Evolutionary conservation across 257 asterid species (phyloP).

Genomic region (Verbena officinalis): DNA sequence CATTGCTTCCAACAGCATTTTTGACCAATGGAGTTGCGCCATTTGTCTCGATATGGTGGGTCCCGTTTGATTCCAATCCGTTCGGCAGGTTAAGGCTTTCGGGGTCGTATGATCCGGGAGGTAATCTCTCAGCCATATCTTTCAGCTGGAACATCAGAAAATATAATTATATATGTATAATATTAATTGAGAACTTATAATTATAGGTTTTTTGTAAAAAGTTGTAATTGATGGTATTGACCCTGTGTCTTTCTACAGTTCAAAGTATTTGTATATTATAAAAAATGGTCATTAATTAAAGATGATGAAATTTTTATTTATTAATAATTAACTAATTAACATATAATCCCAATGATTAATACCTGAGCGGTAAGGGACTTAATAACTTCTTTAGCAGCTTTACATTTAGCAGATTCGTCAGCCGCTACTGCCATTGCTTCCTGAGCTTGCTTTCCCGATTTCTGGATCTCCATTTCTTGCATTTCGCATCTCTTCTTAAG

Average conservation of each 20-base stretch:
- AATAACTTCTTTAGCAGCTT: conserved; percentile 94
- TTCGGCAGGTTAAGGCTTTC: conserved; percentile 73
- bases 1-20: conserved; percentile 31
- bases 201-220: no score
- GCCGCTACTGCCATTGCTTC: conserved; percentile 82
- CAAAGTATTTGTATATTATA: no score
- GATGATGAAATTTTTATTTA: no score
- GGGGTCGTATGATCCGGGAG: conserved; percentile 76
- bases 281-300: no score
- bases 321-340: no score
- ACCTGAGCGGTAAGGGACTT: conserved; percentile 95
- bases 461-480: conserved; percentile 78
- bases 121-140: conserved; percentile 92
- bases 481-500: conserved; percentile 70
- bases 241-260: no score
- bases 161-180: no score
- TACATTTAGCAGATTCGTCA: conserved; percentile 90
- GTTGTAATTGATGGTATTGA: no score
- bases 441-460: conserved; percentile 73
- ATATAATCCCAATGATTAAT: neutral
- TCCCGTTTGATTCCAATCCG: conserved; percentile 63
- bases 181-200: no score
- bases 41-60: conserved; percentile 41
- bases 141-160: conserved; percentile 61
- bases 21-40: conserved; percentile 45